A percentile compares a stretch with the other conserved stretches of the same genome.
Conservation (phyloP, 2,329 filamentous ascomycete species). For the Bimuria novae-zelandiae region DNA sequence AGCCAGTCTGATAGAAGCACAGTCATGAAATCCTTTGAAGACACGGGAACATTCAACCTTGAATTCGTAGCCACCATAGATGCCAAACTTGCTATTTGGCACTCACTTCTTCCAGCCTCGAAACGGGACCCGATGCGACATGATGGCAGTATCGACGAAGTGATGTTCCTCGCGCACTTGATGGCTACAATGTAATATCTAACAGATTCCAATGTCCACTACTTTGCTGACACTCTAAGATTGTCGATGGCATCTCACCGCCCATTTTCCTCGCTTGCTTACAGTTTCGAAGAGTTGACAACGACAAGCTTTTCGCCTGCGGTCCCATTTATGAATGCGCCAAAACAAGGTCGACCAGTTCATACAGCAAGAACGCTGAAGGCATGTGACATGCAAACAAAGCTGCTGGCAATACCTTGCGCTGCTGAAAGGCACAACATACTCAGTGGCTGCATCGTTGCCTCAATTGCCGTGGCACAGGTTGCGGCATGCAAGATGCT, state of each 20-base stretch:
- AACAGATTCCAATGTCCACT: background rate
- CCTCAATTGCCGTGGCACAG: constrained; percentile 35
- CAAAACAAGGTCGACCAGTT: constrained; percentile 47
- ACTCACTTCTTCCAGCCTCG: constrained; percentile 72
- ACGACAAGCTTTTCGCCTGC: constrained; percentile 66
- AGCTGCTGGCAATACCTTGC: constrained; percentile 73
- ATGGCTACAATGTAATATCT: constrained; percentile 58
- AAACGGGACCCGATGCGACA: constrained; percentile 72
- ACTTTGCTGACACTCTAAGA: constrained; percentile 17
- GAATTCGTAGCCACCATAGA: constrained; percentile 71
- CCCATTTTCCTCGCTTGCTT: constrained; percentile 42
- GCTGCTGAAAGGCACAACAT: constrained; percentile 70
- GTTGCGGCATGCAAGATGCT: constrained; percentile 67
- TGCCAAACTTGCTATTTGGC: constrained; percentile 71
- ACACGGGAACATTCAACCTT: constrained; percentile 27
- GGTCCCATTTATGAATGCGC: constrained; percentile 53
- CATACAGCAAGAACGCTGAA: constrained; percentile 81
- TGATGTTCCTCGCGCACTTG: constrained; percentile 90
- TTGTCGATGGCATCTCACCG: constrained; percentile 47
- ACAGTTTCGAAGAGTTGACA: constrained; percentile 34
- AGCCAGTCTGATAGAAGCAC: background rate
- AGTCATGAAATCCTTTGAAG: constrained; percentile 55
- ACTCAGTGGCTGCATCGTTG: constrained; percentile 36
- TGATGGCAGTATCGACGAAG: constrained; percentile 76
- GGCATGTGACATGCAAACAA: constrained; percentile 76